Conservation (phyloP, 257 asterid species). For the Linaria vulgaris region DNA sequence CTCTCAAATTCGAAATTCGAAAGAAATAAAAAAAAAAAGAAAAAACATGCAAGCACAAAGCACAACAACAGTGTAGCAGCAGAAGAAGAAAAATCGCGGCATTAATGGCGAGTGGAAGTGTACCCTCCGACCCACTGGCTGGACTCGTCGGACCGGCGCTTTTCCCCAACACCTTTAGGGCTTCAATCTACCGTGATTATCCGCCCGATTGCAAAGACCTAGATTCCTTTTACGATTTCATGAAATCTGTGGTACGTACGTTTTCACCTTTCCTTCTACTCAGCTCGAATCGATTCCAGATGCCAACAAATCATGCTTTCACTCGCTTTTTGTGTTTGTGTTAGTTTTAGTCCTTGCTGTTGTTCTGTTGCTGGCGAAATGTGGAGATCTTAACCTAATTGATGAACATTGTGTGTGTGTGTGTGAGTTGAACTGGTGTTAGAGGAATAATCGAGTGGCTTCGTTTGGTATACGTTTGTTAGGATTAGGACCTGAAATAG, state of each 20-base stretch:
- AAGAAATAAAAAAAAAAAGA: too few species aligned
- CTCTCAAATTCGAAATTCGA: too few species aligned
- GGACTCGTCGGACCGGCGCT: constrained; percentile 46
- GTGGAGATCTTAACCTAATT: background rate
- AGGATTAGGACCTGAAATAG: constrained; percentile 1
- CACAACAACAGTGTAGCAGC: too few species aligned
- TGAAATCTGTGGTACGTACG: constrained; percentile 57
- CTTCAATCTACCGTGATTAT: constrained; percentile 32
- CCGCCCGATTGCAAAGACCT: constrained; percentile 43
- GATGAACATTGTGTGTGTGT: background rate
- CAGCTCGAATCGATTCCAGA: constrained; percentile 22
- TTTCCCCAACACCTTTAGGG: constrained; percentile 56
- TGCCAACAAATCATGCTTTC: too few species aligned
- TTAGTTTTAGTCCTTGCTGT: constrained; percentile 5
- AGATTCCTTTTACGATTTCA: constrained; percentile 50
- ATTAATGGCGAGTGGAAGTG: constrained; percentile 36
- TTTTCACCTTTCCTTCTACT: background rate
- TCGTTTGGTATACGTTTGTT: constrained; percentile 4
- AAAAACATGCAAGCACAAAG: too few species aligned
- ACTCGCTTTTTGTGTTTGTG: too few species aligned
- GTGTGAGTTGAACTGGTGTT: too few species aligned
- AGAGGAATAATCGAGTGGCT: background rate
- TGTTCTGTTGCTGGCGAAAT: background rate
- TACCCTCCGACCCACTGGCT: constrained; percentile 53
- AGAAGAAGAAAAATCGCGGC: constrained; percentile 10